These are phyloP conservation scores for Dendrothele bispora DNA, from an alignment of 768 basidiomycete species.

Conservation along the genomic window DNA sequence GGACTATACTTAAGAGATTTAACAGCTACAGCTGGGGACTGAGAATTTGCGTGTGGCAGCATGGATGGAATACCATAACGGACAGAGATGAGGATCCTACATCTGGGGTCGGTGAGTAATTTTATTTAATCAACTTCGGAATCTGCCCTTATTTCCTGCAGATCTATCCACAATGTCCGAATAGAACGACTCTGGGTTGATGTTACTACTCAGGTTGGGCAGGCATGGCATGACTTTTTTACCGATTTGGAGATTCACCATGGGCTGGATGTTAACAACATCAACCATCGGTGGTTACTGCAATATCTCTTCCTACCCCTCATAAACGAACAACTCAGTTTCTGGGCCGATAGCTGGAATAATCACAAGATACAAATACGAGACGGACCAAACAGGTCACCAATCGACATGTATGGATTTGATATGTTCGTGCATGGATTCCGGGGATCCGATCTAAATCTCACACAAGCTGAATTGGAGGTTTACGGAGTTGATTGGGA, in stretches of 20 bases:
- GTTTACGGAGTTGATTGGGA: constrained; percentile 12
- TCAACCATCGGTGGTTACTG: constrained; percentile 26
- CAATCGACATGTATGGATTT: constrained; percentile 23
- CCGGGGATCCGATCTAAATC: constrained; percentile 1
- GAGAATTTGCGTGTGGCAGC: constrained; percentile 27
- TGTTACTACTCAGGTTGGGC: constrained; percentile 20
- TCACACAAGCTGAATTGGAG: constrained; percentile 5
- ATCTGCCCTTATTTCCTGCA: neutral
- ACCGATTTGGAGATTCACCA: constrained; percentile 17
- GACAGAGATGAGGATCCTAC: constrained; percentile 22
- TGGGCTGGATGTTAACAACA: constrained; percentile 17
- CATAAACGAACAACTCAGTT: constrained; percentile 19
- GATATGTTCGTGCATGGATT: constrained; percentile 15
- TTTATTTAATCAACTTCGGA: neutral
- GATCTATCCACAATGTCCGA: constrained; percentile 25
- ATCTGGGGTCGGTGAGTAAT: constrained; percentile 21
- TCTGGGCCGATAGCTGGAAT: constrained; percentile 27
- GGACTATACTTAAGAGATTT: too few species aligned
- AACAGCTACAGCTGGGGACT: too few species aligned
- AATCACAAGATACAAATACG: constrained; percentile 17
- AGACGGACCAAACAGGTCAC: constrained; percentile 10
- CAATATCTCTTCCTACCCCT: constrained; percentile 25
- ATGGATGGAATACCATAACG: constrained; percentile 25
- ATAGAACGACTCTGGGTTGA: constrained; percentile 31
- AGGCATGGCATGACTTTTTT: constrained; percentile 28